These are phyloP conservation scores for Thelonectria discophora DNA, from an alignment of 2,329 filamentous ascomycete genomes.

Conservation along the genomic window DNA sequence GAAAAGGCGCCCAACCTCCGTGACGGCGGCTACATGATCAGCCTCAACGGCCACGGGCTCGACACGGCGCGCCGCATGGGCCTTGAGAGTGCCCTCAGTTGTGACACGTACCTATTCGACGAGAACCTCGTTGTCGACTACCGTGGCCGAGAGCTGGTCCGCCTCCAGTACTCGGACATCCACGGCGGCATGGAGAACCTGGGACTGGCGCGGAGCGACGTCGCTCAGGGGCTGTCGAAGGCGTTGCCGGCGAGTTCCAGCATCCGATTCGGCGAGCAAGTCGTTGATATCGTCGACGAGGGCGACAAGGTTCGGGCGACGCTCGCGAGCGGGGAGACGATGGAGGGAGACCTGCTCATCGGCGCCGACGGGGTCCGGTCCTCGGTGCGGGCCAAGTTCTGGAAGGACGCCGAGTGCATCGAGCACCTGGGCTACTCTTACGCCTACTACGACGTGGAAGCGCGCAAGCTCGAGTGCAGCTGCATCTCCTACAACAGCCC, in stretches of 20 bases:
- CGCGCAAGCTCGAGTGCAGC: not conserved
- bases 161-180: constrained; percentile 1
- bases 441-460: constrained; percentile 6
- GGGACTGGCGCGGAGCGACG: constrained; percentile 1
- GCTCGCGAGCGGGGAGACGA: constrained; percentile 10
- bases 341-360: constrained; percentile 18
- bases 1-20: constrained; percentile 4
- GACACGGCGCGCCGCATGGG: constrained; percentile 5
- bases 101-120: not conserved
- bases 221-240: constrained; percentile 4
- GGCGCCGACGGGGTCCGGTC: constrained; percentile 16
- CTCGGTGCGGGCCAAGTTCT: constrained; percentile 1
- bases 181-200: not conserved
- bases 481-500: constrained; percentile 19
- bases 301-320: constrained; percentile 8
- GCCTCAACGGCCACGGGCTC: not conserved
- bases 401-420: constrained; percentile 6
- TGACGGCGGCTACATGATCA: constrained; percentile 9
- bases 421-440: constrained; percentile 16
- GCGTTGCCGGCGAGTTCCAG: not conserved
- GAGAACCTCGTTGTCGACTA: constrained; percentile 2
- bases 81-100: not conserved
- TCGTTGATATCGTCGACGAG: not conserved
- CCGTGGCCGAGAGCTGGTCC: not conserved
- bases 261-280: constrained; percentile 2